These are phyloP conservation scores for Vitis amurensis DNA, from an alignment of 164 flowering plant species.

Conservation along the genomic window DNA sequence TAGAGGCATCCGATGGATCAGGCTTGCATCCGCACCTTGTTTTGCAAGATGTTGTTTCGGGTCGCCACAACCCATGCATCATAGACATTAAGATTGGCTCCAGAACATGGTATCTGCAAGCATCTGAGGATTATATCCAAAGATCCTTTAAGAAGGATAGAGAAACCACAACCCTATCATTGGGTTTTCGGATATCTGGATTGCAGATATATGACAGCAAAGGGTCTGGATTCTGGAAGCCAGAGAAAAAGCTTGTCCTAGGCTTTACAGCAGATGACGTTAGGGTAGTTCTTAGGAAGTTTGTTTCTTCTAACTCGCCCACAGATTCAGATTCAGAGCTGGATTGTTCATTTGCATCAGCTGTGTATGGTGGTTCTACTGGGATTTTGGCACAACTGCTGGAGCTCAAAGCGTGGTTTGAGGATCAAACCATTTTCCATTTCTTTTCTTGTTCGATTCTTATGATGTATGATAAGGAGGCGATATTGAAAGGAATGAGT, in stretches of 20 bases:
- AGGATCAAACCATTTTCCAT: conserved; percentile 73
- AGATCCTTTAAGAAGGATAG: conserved; percentile 68
- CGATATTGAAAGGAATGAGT: conserved; percentile 25
- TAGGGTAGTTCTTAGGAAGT: conserved; percentile 52
- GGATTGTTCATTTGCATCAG: conserved; percentile 59
- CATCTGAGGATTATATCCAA: conserved; percentile 58
- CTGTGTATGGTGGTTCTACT: conserved; percentile 63
- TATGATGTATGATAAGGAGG: conserved; percentile 58
- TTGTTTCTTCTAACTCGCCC: conserved; percentile 63
- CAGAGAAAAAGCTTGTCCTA: conserved; percentile 41
- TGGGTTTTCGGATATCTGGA: conserved; percentile 87
- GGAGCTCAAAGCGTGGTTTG: conserved; percentile 90
- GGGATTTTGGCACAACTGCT: conserved; percentile 75
- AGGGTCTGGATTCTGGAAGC: conserved; percentile 65
- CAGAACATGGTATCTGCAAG: conserved; percentile 80
- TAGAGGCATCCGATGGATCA: conserved; percentile 85
- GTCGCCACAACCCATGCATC: conserved; percentile 47
- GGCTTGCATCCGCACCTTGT: conserved; percentile 71
- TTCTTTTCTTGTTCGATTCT: conserved; percentile 80
- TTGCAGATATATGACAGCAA: conserved; percentile 44
- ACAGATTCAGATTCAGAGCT: conserved; percentile 29
- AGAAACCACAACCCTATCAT: conserved; percentile 39
- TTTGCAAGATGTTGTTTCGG: conserved; percentile 52
- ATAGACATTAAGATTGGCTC: conserved; percentile 88
- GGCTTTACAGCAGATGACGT: conserved; percentile 43